Base-by-base conservation (phyloP, 345 rosid genomes). In the Euphorbia tirucalli region DNA sequence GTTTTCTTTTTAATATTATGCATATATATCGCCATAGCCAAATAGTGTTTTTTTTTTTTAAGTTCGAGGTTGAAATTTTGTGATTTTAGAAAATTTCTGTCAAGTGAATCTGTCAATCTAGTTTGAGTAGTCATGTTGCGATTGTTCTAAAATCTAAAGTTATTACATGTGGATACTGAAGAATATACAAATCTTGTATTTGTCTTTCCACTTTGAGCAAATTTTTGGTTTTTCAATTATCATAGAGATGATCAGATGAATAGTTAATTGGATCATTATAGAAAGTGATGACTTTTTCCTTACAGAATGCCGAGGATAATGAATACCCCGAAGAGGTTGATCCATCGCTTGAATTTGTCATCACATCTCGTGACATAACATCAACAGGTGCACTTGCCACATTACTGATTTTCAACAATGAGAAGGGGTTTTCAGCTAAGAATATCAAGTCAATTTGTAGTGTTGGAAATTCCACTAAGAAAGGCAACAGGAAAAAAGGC, bases 221-320 rank as follows among this genome's bases (percentile, higher is more conserved):
- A 35, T 35, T 35, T 28, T 27, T 43, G 5, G 11, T 11, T 5
- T 37, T 62, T 62, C 21, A 35, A 19, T 62, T 37, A 1, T 62
- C 39, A 28, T 22, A 24, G 61, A 56, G 31, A 27, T 56, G 30
- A 15, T 35, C 3, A 35, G 39, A 35, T 44, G 49, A 44, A 7
- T 44, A 44, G 49, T 16, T 7, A 3, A 10, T 27, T 3, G 19
- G 21, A 59, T 19, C 60, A 7, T 7, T 31, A 48, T 21, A n/a
- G 24, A 4, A 61, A 59, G 32, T 43, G 30, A 46, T 73, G 71
- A 68, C 11, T 3, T 59, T 62, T 50, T 15, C 0, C 35, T 43
- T 1, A 11, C 80, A 91, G 92, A 91, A 91, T 59, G 92, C 97
- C 0, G 94, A 91, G 54, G 97, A 91, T 57, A 91, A 91, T 18